These are phyloP conservation scores for Zygosaccharomyces bisporus DNA, from an alignment of 805 yeast species.

Conservation along the genomic window DNA sequence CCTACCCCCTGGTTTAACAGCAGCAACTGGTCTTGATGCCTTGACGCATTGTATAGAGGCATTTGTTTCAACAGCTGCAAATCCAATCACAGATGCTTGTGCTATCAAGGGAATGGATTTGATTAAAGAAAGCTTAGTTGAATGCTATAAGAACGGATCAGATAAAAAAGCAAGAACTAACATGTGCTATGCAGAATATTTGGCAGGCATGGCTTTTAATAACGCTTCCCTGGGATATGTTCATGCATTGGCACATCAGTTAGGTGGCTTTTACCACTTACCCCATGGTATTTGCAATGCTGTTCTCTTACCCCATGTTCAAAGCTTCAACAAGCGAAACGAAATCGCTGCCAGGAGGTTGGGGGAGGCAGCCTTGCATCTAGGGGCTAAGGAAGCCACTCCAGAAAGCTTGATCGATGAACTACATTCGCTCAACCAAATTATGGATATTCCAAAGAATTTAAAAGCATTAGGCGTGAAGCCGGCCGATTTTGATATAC, in stretches of 20 bases:
- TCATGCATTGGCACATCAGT: slow-evolving; percentile 42
- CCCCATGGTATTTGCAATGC: slow-evolving; percentile 47
- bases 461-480: slow-evolving; percentile 23
- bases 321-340: slow-evolving; percentile 17
- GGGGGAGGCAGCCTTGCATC: slow-evolving; percentile 21
- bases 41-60: slow-evolving; percentile 44
- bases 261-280: slow-evolving; percentile 39
- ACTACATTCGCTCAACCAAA: slow-evolving; percentile 15
- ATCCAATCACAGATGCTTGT: slow-evolving; percentile 44
- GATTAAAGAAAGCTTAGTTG: slow-evolving; percentile 40
- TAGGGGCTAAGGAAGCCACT: slow-evolving; percentile 17
- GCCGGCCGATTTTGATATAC: slow-evolving; percentile 21
- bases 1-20: slow-evolving; percentile 42
- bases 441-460: slow-evolving; percentile 21
- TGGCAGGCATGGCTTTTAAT: slow-evolving; percentile 46
- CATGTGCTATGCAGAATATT: slow-evolving; percentile 43
- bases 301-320: slow-evolving; percentile 44
- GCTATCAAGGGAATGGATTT: slow-evolving; percentile 41
- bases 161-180: slow-evolving; percentile 42
- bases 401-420: slow-evolving; percentile 20
- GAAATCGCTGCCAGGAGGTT: slow-evolving; percentile 17
- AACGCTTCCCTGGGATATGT: slow-evolving; percentile 42
- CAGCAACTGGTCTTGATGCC: slow-evolving; percentile 44
- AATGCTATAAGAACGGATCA: slow-evolving; percentile 39
- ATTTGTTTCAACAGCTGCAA: slow-evolving; percentile 47